Evolutionary conservation across 371 early-diverging fungal genomes (phyloP).

Genomic region (Actinomucor elegans): DNA sequence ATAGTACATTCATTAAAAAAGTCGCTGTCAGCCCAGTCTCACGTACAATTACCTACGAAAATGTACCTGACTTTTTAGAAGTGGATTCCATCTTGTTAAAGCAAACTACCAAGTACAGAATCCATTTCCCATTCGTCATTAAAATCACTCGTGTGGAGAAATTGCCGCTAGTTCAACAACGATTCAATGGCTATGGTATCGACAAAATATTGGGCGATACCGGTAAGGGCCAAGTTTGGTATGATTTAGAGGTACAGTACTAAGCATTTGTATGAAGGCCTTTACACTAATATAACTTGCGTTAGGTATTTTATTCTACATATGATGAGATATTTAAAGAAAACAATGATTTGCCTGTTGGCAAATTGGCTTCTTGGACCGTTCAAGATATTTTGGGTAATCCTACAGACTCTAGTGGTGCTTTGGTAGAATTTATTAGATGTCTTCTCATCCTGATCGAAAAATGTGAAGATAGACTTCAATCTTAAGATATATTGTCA

Average conservation of each 20-base stretch:
- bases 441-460: constrained; percentile 40
- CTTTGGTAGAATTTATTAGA: constrained; percentile 37
- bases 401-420: constrained; percentile 6
- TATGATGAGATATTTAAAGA: constrained; percentile 35
- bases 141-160: constrained; percentile 49
- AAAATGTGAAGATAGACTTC: constrained; percentile 10
- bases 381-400: constrained; percentile 37
- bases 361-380: constrained; percentile 48
- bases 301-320: constrained; percentile 27
- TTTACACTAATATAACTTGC: neutral
- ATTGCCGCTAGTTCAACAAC: constrained; percentile 31
- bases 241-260: constrained; percentile 37
- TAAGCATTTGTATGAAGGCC: neutral
- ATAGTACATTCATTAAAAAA: constrained; percentile 48
- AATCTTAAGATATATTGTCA: too few species aligned
- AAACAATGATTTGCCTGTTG: constrained; percentile 34
- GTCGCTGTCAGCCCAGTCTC: constrained; percentile 34
- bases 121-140: constrained; percentile 51
- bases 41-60: constrained; percentile 40
- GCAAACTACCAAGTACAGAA: constrained; percentile 36
- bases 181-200: constrained; percentile 20
- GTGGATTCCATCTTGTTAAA: constrained; percentile 39
- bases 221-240: constrained; percentile 44
- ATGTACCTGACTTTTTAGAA: constrained; percentile 46
- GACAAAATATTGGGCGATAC: constrained; percentile 40